These are phyloP conservation scores for Aegilops umbellulata DNA, from an alignment of 176 grass and related monocot species.

Conservation along the genomic window DNA sequence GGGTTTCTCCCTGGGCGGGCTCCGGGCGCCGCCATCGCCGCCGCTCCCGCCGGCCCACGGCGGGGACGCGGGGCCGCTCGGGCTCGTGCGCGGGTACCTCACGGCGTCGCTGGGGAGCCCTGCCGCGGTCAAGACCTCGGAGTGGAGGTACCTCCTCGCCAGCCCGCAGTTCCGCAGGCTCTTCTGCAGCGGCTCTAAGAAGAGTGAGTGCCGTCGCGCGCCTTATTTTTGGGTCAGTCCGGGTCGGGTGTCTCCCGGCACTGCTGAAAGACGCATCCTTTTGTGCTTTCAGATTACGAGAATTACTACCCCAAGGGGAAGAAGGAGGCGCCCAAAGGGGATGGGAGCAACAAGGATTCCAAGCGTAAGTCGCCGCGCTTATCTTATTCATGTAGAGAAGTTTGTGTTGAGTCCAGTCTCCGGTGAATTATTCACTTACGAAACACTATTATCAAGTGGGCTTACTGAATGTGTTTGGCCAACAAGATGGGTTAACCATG, in stretches of 20 bases:
- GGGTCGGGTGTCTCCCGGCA: neutral
- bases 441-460: neutral
- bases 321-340: conserved; percentile 81
- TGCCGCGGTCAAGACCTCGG: conserved; percentile 33
- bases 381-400: neutral
- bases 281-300: conserved; percentile 72
- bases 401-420: neutral
- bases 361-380: conserved; percentile 47
- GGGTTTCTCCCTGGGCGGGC: conserved; percentile 51
- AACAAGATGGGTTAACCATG: neutral
- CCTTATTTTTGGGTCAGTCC: neutral
- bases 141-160: conserved; percentile 72
- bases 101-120: conserved; percentile 46
- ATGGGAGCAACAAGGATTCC: conserved; percentile 73
- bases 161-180: conserved; percentile 72
- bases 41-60: conserved; percentile 28
- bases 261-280: neutral
- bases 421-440: neutral
- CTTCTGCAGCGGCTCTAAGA: conserved; percentile 74
- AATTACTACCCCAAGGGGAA: conserved; percentile 86
- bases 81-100: conserved; percentile 59
- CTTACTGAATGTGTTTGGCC: neutral
- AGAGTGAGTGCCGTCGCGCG: conserved; percentile 47
- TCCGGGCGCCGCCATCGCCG: conserved; percentile 15
- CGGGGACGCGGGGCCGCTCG: conserved; percentile 26